Percentiles rank a stretch among this genome's conserved stretches.
Evolutionary conservation across 129 eudicot genomes (phyloP).

Genomic region (Tanacetum coccineum): DNA sequence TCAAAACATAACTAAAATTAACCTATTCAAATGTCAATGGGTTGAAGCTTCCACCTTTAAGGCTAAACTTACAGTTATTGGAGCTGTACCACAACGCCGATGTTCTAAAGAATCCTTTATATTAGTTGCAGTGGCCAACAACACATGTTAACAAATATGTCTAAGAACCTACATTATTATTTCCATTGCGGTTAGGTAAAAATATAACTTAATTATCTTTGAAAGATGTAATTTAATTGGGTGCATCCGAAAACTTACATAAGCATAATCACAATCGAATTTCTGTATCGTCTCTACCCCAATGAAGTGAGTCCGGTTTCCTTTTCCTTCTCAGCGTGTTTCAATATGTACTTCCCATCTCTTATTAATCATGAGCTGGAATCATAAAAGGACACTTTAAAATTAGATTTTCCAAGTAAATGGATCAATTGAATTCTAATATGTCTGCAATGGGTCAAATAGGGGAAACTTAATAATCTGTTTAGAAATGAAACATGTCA

Average conservation of each 20-base stretch:
- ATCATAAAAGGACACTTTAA: too few species aligned
- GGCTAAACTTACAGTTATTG: slow-evolving; percentile 65
- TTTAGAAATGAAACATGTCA: too few species aligned
- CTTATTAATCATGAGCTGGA: too few species aligned
- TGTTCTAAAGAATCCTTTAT: slow-evolving; percentile 73
- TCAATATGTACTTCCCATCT: too few species aligned
- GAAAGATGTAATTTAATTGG: background rate
- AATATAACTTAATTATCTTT: background rate
- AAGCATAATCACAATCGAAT: slow-evolving; percentile 94
- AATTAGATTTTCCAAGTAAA: too few species aligned
- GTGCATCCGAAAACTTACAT: slow-evolving; percentile 42
- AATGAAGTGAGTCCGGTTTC: too few species aligned
- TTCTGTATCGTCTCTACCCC: too few species aligned
- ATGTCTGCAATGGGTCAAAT: too few species aligned
- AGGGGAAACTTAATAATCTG: too few species aligned
- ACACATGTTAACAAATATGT: slow-evolving; percentile 85
- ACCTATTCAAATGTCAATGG: background rate
- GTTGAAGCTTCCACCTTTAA: background rate
- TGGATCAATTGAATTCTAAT: too few species aligned
- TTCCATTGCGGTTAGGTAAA: slow-evolving; percentile 2
- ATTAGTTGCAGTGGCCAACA: slow-evolving; percentile 94
- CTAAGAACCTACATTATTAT: slow-evolving; percentile 79
- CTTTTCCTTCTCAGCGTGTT: too few species aligned
- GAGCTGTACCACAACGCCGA: slow-evolving; percentile 99
- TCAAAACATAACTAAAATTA: background rate